Base-by-base conservation (phyloP, 1,284 basidiomycete species). In the Cutaneotrichosporon mucoides region DNA sequence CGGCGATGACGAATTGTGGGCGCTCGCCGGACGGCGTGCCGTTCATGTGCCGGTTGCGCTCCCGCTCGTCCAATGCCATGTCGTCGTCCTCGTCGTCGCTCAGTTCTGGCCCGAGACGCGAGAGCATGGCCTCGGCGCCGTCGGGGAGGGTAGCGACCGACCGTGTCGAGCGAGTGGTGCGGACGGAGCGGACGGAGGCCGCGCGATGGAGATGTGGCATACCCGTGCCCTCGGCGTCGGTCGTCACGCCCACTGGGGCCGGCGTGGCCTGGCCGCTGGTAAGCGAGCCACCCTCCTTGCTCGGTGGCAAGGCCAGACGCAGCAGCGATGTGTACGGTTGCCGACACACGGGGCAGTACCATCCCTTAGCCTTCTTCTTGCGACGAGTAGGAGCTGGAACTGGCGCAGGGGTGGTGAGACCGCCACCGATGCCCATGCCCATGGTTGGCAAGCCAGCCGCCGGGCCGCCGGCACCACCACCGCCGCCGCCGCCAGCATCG, bases 301-400 rank as follows among this genome's bases (percentile, higher is more conserved):
- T 85, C 1, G 88, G 82, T 2, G 83, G 82, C 1, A 90, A 88
- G 5, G 89, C 90, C 54, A 94, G 87, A 40, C 91, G 84, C 34
- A 94, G 79, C 38, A 93, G 81, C 1, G 90, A 92, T 0, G 90
- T 92, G 70, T 94, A 94, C 1, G 90, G 90, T 81, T 93, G 91
- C 68, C 91, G 84, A 73, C 91, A 93, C 53, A 94, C 89, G 36
- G 91, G 91, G 74, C 91, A 94, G 83, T 89, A 91, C 91, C 91
- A 94, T 12, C 91, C 91, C 77, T 94, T 94, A 1, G 90, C 88
- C 79, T 90, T 92, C 67, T 90, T 83, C 81, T 91, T 92, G 72
- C 91, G 82, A 57, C 90, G 68, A 6, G 72, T 76, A 1, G 68
- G 64, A 15, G 62, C 47, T 12, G 81, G 76, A n/a, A 79, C 65